Base-by-base conservation (phyloP, 2,329 filamentous ascomycete genomes). In the Sordariomycetes sp. region DNA sequence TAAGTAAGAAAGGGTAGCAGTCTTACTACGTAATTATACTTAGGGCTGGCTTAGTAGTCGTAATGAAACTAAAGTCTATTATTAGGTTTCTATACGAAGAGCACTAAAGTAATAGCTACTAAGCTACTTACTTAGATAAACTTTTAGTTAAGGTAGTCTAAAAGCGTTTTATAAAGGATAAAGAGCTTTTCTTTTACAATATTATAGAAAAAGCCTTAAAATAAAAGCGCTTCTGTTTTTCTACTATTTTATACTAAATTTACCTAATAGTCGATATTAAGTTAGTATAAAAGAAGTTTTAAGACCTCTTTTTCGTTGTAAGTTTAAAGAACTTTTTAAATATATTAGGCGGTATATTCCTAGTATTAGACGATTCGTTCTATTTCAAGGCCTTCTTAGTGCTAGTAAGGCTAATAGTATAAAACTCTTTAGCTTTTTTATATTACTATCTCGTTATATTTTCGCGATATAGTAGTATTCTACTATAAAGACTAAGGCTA, bases 41-140 rank as follows among this genome's bases (percentile, higher is more conserved):
- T 36, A 54, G 25, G 3, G 24, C n/a, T n/a, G 3, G 24, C 20
- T 10, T 39, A 39, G 32, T 36, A 54, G 32, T 54, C 10, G 13
- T 25, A 36, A 12, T 54, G 42, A 22, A 54, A 42, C 2, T 54
- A 54, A 10, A 54, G 2, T 3, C 32, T 42, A 1, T 20, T 39
- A 24, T 54, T 39, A 22, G 24, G 53, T 17, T 54, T 54, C 53
- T 42, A n/a, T 4, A 54, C 42, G 42, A 54, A 54, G 15, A 54
- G 32, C 3, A 54, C 34, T 42, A 39, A 12, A 15, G 32, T 17
- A 12, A 4, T 15, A 36, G 35, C 3, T 20, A 36, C 2, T 20
- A 24, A 54, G 53, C 53, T 54, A 42, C 32, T 54, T 42, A 17
- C 35, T 42, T 42, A 54, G 34, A 42, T 54, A 54, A 39, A 54